Conservation (phyloP, 331 rosid species). For the Cydonia oblonga region DNA sequence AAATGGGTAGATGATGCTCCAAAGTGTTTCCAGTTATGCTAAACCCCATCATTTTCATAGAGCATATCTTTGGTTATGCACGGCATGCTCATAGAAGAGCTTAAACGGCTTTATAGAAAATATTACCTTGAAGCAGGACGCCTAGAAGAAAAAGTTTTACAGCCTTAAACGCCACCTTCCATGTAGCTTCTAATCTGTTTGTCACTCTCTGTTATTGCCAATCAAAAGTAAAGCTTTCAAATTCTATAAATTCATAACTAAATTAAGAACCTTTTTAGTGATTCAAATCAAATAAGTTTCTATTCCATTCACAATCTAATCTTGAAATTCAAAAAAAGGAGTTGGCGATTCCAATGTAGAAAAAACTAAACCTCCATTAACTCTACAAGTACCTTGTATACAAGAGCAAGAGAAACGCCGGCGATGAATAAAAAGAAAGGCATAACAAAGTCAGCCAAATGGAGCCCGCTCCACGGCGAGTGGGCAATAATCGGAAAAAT, state of each 20-base stretch:
- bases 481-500: constrained; percentile 58
- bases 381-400: constrained; percentile 39
- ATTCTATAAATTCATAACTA: neutral
- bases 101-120: neutral
- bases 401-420: constrained; percentile 69
- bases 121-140: constrained; percentile 73
- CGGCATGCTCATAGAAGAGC: neutral
- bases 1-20: neutral
- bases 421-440: constrained; percentile 74
- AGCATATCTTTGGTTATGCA: neutral
- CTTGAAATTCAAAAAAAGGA: neutral
- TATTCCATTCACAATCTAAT: neutral
- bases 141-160: constrained; percentile 55
- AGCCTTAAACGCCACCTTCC: constrained; percentile 45
- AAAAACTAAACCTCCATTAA: neutral
- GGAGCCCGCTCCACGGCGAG: constrained; percentile 77
- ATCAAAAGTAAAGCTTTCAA: neutral
- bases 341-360: neutral
- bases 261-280: neutral
- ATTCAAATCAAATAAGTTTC: neutral
- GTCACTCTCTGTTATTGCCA: constrained; percentile 40
- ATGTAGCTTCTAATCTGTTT: constrained; percentile 40
- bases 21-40: neutral
- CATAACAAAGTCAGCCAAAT: constrained; percentile 78
- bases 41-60: neutral